Evolutionary conservation across 352 stramenopile genomes (phyloP).

Genomic region (Elongisporangium prolatum): DNA sequence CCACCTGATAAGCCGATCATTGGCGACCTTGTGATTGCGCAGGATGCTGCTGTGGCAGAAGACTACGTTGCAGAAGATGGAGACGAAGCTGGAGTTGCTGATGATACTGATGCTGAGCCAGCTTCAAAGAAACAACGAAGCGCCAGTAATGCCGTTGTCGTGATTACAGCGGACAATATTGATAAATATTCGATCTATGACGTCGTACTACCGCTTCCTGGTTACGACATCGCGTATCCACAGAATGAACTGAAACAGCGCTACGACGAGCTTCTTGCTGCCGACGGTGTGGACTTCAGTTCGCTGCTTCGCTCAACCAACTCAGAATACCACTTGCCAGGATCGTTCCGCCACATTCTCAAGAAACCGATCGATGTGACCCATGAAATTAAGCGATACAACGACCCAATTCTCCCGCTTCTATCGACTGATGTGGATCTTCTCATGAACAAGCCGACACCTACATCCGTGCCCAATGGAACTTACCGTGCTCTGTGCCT

Average conservation of each 20-base stretch:
- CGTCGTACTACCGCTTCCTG: conserved; percentile 95
- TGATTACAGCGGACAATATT: conserved; percentile 90
- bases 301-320: conserved; percentile 56
- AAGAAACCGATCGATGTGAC: conserved; percentile 85
- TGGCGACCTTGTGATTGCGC: conserved; percentile 89
- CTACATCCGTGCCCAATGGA: conserved; percentile 52
- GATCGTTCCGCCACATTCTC: conserved; percentile 93
- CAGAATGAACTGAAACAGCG: conserved; percentile 71
- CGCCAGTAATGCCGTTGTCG: conserved; percentile 11
- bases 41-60: conserved; percentile 21
- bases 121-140: conserved; percentile 32
- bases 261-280: conserved; percentile 57
- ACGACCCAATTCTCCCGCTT: conserved; percentile 89
- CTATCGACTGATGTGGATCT: conserved; percentile 92
- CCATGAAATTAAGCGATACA: conserved; percentile 91
- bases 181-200: conserved; percentile 90
- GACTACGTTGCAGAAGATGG: conserved; percentile 22
- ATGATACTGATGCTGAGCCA: not conserved
- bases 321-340: conserved; percentile 90
- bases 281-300: conserved; percentile 67
- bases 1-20: conserved; percentile 60
- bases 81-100: conserved; percentile 12
- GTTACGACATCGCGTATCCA: conserved; percentile 88
- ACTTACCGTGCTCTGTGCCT: conserved; percentile 70
- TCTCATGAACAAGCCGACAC: conserved; percentile 26